Percentiles rank a stretch among this genome's conserved stretches.
These are phyloP conservation scores for Linaria vulgaris DNA, from an alignment of 257 asterid species.

Conservation along the genomic window DNA sequence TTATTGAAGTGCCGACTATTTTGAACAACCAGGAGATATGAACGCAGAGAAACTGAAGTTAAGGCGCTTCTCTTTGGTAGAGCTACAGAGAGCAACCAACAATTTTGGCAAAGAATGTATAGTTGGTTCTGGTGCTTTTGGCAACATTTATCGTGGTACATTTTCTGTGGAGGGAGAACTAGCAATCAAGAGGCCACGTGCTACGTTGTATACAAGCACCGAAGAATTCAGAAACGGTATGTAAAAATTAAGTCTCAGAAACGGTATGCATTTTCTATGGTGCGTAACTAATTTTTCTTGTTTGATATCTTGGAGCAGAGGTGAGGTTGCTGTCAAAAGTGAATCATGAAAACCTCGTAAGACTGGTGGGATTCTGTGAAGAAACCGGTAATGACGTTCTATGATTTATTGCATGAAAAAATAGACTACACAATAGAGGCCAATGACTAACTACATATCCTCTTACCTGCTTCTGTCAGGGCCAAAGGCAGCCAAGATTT, in stretches of 20 bases:
- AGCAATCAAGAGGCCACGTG: conserved; percentile 65
- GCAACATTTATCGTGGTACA: conserved; percentile 61
- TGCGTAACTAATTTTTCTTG: neutral
- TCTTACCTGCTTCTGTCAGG: conserved; percentile 36
- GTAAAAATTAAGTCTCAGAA: neutral
- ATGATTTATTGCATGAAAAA: neutral
- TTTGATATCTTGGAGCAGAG: conserved; percentile 39
- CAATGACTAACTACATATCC: neutral
- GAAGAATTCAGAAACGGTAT: conserved; percentile 77
- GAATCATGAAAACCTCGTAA: conserved; percentile 64
- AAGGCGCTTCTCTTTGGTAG: conserved; percentile 50
- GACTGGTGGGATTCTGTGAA: conserved; percentile 72
- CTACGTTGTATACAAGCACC: conserved; percentile 47
- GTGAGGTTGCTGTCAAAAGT: conserved; percentile 68
- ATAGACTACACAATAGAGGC: neutral
- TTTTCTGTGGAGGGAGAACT: conserved; percentile 45
- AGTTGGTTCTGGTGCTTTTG: conserved; percentile 71
- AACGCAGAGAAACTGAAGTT: conserved; percentile 43
- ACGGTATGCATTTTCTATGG: too few species aligned
- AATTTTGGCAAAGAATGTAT: conserved; percentile 59
- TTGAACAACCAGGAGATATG: conserved; percentile 36
- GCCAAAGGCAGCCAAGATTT: conserved; percentile 45
- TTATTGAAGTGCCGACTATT: conserved; percentile 9
- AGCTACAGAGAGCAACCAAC: conserved; percentile 58
- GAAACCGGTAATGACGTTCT: conserved; percentile 39